Conservation (phyloP, 345 rosid species). For the Nephelium lappaceum region DNA sequence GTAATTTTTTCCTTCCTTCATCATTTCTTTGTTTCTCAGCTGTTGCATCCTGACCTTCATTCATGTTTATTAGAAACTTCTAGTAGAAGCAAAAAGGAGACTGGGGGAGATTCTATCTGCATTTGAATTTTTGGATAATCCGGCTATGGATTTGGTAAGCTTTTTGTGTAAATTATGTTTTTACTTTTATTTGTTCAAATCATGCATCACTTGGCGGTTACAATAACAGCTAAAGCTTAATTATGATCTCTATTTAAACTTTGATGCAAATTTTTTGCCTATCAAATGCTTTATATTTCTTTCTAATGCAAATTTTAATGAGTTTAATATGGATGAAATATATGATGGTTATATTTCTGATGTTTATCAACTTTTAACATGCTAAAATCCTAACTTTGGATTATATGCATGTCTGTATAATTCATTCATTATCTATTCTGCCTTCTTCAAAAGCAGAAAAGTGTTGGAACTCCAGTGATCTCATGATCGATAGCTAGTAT, state of each 20-base stretch:
- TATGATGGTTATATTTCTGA: neutral
- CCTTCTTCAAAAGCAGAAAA: neutral
- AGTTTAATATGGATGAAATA: neutral
- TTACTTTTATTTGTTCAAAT: neutral
- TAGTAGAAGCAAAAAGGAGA: constrained; percentile 78
- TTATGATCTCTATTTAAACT: constrained; percentile 3
- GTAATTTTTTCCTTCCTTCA: neutral
- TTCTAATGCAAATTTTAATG: neutral
- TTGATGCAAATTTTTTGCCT: constrained; percentile 15
- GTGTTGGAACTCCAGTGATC: neutral
- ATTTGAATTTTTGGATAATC: constrained; percentile 82
- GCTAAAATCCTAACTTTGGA: neutral
- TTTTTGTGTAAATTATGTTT: constrained; percentile 13
- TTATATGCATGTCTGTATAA: neutral
- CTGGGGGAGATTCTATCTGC: constrained; percentile 96
- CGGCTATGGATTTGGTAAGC: constrained; percentile 75
- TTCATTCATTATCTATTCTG: neutral
- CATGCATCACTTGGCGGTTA: constrained; percentile 7
- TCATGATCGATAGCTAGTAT: neutral
- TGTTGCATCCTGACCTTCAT: constrained; percentile 12
- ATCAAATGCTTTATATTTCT: neutral
- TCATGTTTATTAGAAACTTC: constrained; percentile 62
- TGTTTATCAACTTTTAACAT: neutral
- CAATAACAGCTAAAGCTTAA: constrained; percentile 1
- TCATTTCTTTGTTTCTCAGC: neutral